These are phyloP conservation scores for Saturnispora ahearnii DNA, from an alignment of 805 yeast species.

Conservation along the genomic window DNA sequence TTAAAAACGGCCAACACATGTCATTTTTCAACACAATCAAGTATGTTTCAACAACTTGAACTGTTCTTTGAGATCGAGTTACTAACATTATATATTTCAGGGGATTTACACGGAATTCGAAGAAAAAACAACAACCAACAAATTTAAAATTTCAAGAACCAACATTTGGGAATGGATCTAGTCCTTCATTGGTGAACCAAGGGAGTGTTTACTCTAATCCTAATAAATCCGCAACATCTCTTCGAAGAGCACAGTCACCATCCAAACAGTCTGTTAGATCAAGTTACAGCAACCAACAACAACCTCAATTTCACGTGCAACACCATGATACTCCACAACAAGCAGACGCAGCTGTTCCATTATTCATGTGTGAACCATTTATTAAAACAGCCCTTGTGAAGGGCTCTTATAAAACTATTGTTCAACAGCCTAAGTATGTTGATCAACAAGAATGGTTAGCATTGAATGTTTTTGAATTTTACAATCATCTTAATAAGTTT, in stretches of 20 bases:
- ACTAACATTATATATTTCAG: conserved; percentile 20
- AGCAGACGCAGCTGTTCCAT: conserved; percentile 32
- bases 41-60: conserved; percentile 17
- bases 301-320: conserved; percentile 18
- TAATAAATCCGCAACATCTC: conserved; percentile 39
- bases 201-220: conserved; percentile 27
- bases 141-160: conserved; percentile 16
- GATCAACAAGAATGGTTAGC: conserved; percentile 96
- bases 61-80: not conserved
- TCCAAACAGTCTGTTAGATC: conserved; percentile 36
- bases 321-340: conserved; percentile 13
- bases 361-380: conserved; percentile 86
- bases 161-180: conserved; percentile 14
- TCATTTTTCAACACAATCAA: conserved; percentile 33
- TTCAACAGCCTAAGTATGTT: conserved; percentile 89
- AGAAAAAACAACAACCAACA: conserved; percentile 25
- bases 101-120: conserved; percentile 48
- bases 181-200: conserved; percentile 12
- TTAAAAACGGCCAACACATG: conserved; percentile 17
- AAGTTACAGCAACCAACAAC: conserved; percentile 11
- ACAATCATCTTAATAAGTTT: conserved; percentile 76
- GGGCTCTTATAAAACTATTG: conserved; percentile 94
- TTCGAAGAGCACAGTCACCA: conserved; percentile 40
- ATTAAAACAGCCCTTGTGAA: conserved; percentile 91
- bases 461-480: conserved; percentile 81